Evolutionary conservation across 495 filamentous ascomycete genomes (phyloP).

Genomic region (Cairneyella variabilis): DNA sequence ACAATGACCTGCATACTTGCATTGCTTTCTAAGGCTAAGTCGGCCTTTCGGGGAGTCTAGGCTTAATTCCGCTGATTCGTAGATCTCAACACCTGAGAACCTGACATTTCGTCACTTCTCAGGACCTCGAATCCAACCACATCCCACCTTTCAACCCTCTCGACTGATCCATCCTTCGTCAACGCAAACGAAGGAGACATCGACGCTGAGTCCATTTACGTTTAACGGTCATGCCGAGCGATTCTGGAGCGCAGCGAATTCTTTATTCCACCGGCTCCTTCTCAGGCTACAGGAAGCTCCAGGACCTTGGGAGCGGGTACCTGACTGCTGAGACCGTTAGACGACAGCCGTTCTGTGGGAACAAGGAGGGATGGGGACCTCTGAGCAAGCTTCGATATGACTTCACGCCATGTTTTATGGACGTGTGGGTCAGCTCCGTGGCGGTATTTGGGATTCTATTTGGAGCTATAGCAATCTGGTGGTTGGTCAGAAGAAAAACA

Average conservation of each 20-base stretch:
- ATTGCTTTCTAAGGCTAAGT: too few relatives aligned
- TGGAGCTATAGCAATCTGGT: conserved; percentile 72
- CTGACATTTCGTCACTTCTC: too few relatives aligned
- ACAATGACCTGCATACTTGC: too few relatives aligned
- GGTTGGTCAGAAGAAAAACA: conserved; percentile 58
- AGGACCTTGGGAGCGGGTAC: conserved; percentile 39
- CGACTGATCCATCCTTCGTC: too few relatives aligned
- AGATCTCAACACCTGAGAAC: too few relatives aligned
- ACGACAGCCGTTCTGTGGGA: conserved; percentile 73
- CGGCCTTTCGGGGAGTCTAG: too few relatives aligned
- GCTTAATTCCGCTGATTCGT: too few relatives aligned
- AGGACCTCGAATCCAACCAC: too few relatives aligned
- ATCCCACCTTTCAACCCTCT: too few relatives aligned
- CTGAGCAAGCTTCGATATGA: conserved; percentile 79
- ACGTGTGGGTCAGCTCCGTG: conserved; percentile 74
- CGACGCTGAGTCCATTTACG: too few relatives aligned
- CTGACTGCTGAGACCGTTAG: conserved; percentile 33
- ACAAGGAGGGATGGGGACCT: conserved; percentile 93
- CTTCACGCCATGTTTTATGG: conserved; percentile 95
- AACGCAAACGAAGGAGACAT: too few relatives aligned
- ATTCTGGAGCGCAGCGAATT: conserved; percentile 40
- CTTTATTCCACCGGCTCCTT: conserved; percentile 47
- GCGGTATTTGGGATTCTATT: conserved; percentile 72
- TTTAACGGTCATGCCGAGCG: too few relatives aligned
- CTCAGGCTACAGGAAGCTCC: conserved; percentile 40